These are phyloP conservation scores for Aspergillus texensis DNA, from an alignment of 2,329 filamentous ascomycete species.

Conservation along the genomic window DNA sequence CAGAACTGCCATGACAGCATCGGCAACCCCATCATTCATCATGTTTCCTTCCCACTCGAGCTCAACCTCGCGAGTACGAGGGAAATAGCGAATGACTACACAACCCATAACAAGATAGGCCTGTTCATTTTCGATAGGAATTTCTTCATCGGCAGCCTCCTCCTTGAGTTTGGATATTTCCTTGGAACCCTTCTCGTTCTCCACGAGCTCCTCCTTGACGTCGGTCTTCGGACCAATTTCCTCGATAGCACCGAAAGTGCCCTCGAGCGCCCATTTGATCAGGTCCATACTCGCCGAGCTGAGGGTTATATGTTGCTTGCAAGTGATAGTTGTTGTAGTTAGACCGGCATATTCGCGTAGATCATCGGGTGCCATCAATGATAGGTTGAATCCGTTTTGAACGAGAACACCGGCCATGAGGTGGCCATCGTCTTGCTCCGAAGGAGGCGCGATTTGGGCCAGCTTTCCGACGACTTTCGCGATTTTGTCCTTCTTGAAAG, in stretches of 20 bases:
- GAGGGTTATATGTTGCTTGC: conserved; percentile 86
- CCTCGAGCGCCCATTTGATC: conserved; percentile 90
- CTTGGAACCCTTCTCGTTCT: conserved; percentile 40
- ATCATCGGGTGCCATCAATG: conserved; percentile 94
- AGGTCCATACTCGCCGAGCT: conserved; percentile 87
- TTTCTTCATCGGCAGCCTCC: conserved; percentile 51
- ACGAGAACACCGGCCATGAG: conserved; percentile 89
- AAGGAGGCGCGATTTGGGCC: conserved; percentile 75
- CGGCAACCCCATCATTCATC: conserved; percentile 96
- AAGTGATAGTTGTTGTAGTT: conserved; percentile 90
- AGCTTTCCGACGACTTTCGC: conserved; percentile 96
- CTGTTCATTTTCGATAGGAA: conserved; percentile 38
- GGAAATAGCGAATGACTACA: conserved; percentile 76
- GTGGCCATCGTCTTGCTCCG: conserved; percentile 49
- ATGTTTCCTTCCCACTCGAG: conserved; percentile 98
- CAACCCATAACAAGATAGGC: conserved; percentile 82
- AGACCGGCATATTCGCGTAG: conserved; percentile 95
- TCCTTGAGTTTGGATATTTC: conserved; percentile 36
- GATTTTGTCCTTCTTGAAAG: conserved; percentile 92
- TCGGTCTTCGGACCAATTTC: conserved; percentile 37
- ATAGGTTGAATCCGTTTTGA: conserved; percentile 97
- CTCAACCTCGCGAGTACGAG: conserved; percentile 74
- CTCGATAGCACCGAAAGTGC: conserved; percentile 87
- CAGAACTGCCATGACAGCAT: conserved; percentile 90
- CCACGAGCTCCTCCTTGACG: conserved; percentile 28